Base-by-base conservation (phyloP, 2,329 filamentous ascomycete species). In the Leptoxyphium fumago region DNA sequence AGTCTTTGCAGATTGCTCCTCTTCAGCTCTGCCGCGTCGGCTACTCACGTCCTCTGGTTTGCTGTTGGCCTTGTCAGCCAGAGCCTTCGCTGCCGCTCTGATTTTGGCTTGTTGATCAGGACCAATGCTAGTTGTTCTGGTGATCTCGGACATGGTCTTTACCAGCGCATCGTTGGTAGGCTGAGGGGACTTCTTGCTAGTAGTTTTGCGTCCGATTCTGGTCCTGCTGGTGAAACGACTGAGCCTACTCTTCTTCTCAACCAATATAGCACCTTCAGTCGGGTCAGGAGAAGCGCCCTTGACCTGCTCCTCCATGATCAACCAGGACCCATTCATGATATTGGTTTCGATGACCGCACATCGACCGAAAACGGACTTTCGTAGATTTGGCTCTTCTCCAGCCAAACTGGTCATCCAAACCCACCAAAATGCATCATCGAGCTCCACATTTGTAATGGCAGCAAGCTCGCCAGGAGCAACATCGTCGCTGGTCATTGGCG, bases 351-450 rank as follows among this genome's bases (percentile, higher is more conserved):
- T 75, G 34, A 98, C 73, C 15, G 91, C 86, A 57, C 91, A 98
- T 50, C 91, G 77, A 32, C 91, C 91, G 61, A 98, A 98, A 0
- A 88, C 86, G 5, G 88, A 82, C 61, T 98, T 98, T 48, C 91
- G 78, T 40, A 81, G 74, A 0, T 78, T 65, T 0, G 88, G 84
- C 65, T 98, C 91, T 57, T 98, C 91, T 1, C 80, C 83, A 1
- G 89, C 87, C 56, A 98, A 68, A 70, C 89, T 96, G 54, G 79
- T 93, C 73, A 98, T 96, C 91, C 91, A 98, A 3, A 96, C 91
- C 89, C 91, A 96, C 91, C 91, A 98, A 63, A 98, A 98, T 1
- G 87, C 82, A 61, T 96, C 89, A 55, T 98, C 91, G 5, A 98
- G 71, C 49, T 91, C 81, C 45, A 96, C 76, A 32, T 75, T 75